Evolutionary conservation across 2,329 filamentous ascomycete species (phyloP), one percentile per base, ranked within the genome.

Genomic region (Tothia fuscella): DNA sequence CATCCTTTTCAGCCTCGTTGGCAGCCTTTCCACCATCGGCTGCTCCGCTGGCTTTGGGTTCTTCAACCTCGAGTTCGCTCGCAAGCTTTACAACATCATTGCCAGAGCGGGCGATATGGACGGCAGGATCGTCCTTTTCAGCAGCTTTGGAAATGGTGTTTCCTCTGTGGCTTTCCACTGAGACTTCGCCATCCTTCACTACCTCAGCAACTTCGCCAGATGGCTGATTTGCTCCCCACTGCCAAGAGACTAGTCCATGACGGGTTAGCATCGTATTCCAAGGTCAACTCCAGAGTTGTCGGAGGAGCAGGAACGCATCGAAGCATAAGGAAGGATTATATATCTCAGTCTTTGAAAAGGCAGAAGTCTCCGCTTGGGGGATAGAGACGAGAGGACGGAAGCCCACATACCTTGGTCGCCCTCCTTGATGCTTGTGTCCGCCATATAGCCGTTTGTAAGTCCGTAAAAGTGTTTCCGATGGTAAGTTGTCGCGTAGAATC

Each of bases 41-140:
- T 41, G 46, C 50, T 14, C 53, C 57, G 22, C 16, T 42, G 6
- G 50, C 49, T 9, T 49, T 42, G 12, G 12, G 24, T 28, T 40
- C 64, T 43, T 77, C 72, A 25, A 79, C 63, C 3, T 69, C 66
- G 21, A 80, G 60, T 58, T 80, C 76, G 32, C 66, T 71, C 10
- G 75, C 72, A 47, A 66, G 67, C 62, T 80, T 79, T 40, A 78
- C 74, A 16, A 79, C 75, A 54, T 80, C 76, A 50, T 80, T 78
- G 36, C 76, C 76, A 12, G 66, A 62, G 34, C 74, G 66, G 50
- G 66, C 64, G 50, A 80, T 59, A 48, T 71, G 69, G 5, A 80
- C 71, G 24, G 76, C 77, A 3, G 75, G 76, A 48, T 80, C 74
- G 16, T 67, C 66, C 21, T 70, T 67, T 20, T 72, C 67, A 38